Evolutionary conservation across 2,329 filamentous ascomycete genomes (phyloP).

Genomic region (Aspergillus sp.): DNA sequence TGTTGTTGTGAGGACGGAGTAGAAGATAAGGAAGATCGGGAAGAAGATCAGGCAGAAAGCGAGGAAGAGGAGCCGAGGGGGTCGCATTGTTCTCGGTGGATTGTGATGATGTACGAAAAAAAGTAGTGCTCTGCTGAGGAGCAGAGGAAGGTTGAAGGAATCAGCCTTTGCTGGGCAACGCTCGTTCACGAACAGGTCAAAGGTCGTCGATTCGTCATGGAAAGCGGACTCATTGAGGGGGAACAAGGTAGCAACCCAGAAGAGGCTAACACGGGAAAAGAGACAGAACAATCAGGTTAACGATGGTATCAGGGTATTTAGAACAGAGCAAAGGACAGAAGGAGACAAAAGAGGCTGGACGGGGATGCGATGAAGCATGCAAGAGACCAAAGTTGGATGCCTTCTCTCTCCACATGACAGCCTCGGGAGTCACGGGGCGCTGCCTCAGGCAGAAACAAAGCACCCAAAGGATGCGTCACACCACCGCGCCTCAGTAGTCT

Average conservation of each 20-base stretch:
- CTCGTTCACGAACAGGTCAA: conserved; percentile 39
- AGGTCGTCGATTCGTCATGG: conserved; percentile 34
- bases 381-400: conserved; percentile 13
- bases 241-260: conserved; percentile 25
- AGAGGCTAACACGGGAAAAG: background rate
- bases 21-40: conserved; percentile 53
- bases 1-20: conserved; percentile 49
- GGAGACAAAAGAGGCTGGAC: conserved; percentile 8
- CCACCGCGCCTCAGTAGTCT: background rate
- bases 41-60: conserved; percentile 53
- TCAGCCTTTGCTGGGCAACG: conserved; percentile 1
- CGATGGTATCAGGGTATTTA: background rate
- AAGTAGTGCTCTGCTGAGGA: conserved; percentile 3
- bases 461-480: background rate
- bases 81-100: conserved; percentile 47
- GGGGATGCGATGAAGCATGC: conserved; percentile 6
- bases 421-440: conserved; percentile 22
- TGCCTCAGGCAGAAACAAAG: conserved; percentile 17
- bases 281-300: background rate
- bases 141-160: conserved; percentile 20
- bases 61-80: conserved; percentile 52
- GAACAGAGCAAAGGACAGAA: conserved; percentile 7
- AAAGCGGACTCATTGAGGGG: conserved; percentile 40
- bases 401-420: conserved; percentile 9
- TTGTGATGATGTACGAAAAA: background rate